A percentile compares a stretch with the other conserved stretches of the same genome.
Conservation (phyloP, 768 basidiomycete genomes). For the Sporobolomyces roseus region DNA sequence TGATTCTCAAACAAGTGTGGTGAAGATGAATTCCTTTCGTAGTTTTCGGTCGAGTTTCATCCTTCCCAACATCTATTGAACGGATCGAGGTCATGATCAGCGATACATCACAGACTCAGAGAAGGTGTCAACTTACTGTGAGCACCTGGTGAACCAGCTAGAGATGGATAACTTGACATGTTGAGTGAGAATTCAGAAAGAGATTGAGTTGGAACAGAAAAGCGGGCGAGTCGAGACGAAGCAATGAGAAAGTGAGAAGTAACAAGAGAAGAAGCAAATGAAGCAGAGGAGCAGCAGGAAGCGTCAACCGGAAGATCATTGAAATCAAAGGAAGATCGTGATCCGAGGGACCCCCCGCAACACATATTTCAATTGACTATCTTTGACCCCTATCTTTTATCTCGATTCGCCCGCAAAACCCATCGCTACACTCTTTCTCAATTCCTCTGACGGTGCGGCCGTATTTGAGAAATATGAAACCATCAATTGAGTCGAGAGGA, state of each 20-base stretch:
- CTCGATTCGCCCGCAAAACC: constrained; percentile 28
- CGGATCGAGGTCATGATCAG: not conserved
- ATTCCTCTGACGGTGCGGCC: constrained; percentile 22
- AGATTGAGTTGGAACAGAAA: too few species aligned
- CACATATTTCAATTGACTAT: too few species aligned
- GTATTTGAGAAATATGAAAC: constrained; percentile 49
- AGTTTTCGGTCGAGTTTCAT: constrained; percentile 19
- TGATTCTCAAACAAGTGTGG: constrained; percentile 35
- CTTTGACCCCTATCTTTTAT: too few species aligned
- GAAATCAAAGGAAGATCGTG: too few species aligned
- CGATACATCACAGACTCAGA: not conserved
- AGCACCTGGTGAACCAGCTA: not conserved
- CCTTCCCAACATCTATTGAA: constrained; percentile 31
- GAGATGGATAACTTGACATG: constrained; percentile 6
- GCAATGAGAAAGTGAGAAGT: too few species aligned
- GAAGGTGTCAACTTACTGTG: constrained; percentile 1
- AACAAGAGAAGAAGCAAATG: too few species aligned
- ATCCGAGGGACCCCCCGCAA: too few species aligned
- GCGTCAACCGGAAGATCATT: too few species aligned
- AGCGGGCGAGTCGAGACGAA: too few species aligned
- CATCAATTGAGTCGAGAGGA: constrained; percentile 48
- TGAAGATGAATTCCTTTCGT: constrained; percentile 35
- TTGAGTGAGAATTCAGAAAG: too few species aligned
- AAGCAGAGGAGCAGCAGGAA: too few species aligned
- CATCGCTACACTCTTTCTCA: constrained; percentile 28